phyloP scores from a whole-genome alignment of 768 basidiomycete genomes.

The Suillus subaureus region DNA sequence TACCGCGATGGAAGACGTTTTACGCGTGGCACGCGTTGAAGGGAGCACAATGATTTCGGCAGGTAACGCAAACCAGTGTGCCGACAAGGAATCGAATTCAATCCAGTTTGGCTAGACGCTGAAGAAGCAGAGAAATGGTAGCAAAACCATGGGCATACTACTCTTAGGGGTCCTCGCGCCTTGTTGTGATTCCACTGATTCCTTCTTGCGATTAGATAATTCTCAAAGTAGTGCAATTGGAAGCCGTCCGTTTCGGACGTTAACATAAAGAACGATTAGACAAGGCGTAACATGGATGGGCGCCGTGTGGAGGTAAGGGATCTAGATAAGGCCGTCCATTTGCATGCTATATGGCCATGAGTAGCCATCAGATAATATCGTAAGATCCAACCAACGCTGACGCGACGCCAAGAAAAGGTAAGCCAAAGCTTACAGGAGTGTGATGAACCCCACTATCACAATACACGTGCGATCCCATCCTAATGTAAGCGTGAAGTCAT shows the following conservation, averaged over 20 bases:
- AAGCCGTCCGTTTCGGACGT: neutral
- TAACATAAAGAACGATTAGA: neutral
- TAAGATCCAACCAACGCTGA: neutral
- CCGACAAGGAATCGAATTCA: constrained; percentile 51
- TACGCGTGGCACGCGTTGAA: constrained; percentile 25
- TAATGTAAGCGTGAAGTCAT: neutral
- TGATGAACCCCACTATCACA: too few species aligned
- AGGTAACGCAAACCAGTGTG: constrained; percentile 58
- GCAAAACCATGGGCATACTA: constrained; percentile 32
- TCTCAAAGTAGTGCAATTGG: neutral
- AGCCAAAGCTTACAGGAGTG: neutral
- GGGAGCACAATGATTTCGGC: constrained; percentile 12
- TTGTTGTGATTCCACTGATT: neutral
- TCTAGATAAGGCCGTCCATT: neutral
- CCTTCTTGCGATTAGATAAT: neutral
- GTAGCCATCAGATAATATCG: neutral
- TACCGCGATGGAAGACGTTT: constrained; percentile 45
- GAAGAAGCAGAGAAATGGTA: constrained; percentile 55
- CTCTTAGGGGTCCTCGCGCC: constrained; percentile 8
- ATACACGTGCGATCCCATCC: neutral
- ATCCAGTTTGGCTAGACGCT: constrained; percentile 57
- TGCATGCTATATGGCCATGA: neutral
- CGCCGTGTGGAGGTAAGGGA: too few species aligned
- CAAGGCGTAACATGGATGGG: neutral
- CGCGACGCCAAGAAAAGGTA: neutral